phyloP scores from a whole-genome alignment of 1,284 basidiomycete genomes.

The Cryptococcus hybrid region DNA sequence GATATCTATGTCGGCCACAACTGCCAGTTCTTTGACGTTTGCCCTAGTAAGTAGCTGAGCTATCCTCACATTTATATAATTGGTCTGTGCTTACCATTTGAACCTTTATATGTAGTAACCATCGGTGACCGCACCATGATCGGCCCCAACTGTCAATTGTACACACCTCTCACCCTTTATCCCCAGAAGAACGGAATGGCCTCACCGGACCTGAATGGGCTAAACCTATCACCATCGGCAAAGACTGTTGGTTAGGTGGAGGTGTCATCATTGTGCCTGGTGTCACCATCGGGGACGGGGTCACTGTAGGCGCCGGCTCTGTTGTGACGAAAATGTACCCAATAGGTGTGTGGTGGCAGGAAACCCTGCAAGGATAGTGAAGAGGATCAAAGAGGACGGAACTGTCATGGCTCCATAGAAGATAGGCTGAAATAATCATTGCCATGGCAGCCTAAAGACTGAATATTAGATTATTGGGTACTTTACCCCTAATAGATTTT shows the following conservation, averaged over 20 bases:
- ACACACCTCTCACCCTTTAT: constrained; percentile 50
- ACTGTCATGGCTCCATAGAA: no score
- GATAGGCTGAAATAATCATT: no score
- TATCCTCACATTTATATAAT: no score
- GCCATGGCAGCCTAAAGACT: no score
- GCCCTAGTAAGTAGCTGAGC: no score
- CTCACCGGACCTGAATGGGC: constrained; percentile 45
- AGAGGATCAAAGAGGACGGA: constrained; percentile 27
- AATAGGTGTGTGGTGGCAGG: constrained; percentile 52
- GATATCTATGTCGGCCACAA: no score
- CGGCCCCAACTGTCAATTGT: constrained; percentile 48
- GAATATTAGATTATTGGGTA: no score
- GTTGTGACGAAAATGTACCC: constrained; percentile 54
- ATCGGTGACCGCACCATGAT: constrained; percentile 23
- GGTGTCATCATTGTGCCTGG: constrained; percentile 51
- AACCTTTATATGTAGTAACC: no score
- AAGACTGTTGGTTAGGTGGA: constrained; percentile 54
- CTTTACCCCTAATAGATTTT: no score
- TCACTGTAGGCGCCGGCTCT: constrained; percentile 53
- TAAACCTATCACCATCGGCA: constrained; percentile 47
- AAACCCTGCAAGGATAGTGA: constrained; percentile 52
- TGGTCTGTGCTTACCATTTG: no score
- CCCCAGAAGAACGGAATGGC: constrained; percentile 47
- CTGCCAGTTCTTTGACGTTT: no score
- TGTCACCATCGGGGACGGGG: constrained; percentile 53